These are phyloP conservation scores for Candida tammaniensis DNA, from an alignment of 805 yeast species.

Conservation along the genomic window DNA sequence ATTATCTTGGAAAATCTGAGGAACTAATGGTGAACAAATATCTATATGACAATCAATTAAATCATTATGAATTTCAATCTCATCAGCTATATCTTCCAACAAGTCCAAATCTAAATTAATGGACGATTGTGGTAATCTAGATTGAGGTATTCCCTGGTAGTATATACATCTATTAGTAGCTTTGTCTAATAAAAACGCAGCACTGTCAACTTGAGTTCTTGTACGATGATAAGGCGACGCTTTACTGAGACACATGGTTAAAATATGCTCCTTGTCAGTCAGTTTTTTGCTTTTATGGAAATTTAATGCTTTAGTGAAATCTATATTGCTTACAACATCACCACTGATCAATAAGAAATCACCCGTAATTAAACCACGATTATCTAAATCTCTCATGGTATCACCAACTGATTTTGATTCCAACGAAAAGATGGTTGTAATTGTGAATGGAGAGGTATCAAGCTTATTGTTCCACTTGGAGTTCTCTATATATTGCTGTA, in stretches of 20 bases:
- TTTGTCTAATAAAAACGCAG: slow-evolving; percentile 78
- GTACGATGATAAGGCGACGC: slow-evolving; percentile 85
- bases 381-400: slow-evolving; percentile 93
- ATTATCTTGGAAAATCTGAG: slow-evolving; percentile 93
- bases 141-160: slow-evolving; percentile 74
- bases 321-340: slow-evolving; percentile 92
- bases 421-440: slow-evolving; percentile 75
- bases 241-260: slow-evolving; percentile 88
- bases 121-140: slow-evolving; percentile 29
- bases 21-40: slow-evolving; percentile 91
- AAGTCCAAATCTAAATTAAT: slow-evolving; percentile 81
- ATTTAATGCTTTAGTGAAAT: slow-evolving; percentile 67
- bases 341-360: slow-evolving; percentile 91
- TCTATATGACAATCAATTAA: slow-evolving; percentile 95
- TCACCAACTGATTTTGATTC: slow-evolving; percentile 94
- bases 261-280: slow-evolving; percentile 84
- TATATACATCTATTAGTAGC: slow-evolving; percentile 73
- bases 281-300: slow-evolving; percentile 71
- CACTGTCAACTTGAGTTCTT: slow-evolving; percentile 76
- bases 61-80: slow-evolving; percentile 82
- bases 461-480: slow-evolving; percentile 60
- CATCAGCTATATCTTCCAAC: slow-evolving; percentile 66
- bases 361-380: slow-evolving; percentile 82
- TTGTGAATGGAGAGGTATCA: slow-evolving; percentile 62
- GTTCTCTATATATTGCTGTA: slow-evolving; percentile 73